Evolutionary conservation across 2,329 filamentous ascomycete genomes (phyloP).

Genomic region (Fusarium penzigii): DNA sequence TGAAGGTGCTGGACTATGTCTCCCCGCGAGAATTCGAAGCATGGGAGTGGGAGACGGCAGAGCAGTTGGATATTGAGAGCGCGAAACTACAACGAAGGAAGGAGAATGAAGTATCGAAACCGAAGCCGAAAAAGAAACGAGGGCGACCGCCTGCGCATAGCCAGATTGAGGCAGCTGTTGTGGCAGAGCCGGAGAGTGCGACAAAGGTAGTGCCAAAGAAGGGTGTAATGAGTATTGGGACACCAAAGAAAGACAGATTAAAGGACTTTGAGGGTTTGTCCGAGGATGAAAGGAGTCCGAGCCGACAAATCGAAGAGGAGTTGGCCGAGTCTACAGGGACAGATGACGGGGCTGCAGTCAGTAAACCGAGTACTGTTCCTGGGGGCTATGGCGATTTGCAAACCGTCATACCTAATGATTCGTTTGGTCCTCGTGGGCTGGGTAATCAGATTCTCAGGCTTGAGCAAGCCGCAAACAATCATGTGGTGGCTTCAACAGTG

Average conservation of each 20-base stretch:
- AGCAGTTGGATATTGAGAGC: slow-evolving; percentile 44
- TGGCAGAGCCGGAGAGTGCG: slow-evolving; percentile 28
- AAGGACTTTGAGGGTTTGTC: slow-evolving; percentile 33
- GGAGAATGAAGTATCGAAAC: slow-evolving; percentile 6
- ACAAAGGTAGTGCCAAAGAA: slow-evolving; percentile 28
- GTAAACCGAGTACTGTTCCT: background rate
- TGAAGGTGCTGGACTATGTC: slow-evolving; percentile 58
- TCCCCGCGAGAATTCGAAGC: slow-evolving; percentile 57
- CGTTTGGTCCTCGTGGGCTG: background rate
- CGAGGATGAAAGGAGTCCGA: slow-evolving; percentile 32
- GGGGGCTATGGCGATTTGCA: background rate
- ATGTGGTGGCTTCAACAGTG: background rate
- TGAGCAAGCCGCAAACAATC: background rate
- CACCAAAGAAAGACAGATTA: slow-evolving; percentile 36
- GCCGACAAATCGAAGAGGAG: slow-evolving; percentile 31
- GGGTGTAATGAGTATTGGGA: slow-evolving; percentile 38
- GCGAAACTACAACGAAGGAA: slow-evolving; percentile 28
- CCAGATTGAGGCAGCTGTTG: slow-evolving; percentile 34
- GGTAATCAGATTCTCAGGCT: background rate
- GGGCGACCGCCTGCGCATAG: slow-evolving; percentile 33
- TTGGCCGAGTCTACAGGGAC: too few relatives aligned
- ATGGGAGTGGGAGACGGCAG: slow-evolving; percentile 51
- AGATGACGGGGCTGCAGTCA: too few relatives aligned
- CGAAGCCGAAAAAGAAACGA: slow-evolving; percentile 21
- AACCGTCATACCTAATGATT: background rate